Conservation (phyloP, 2,329 filamentous ascomycete genomes). For the Endothia cerciana region DNA sequence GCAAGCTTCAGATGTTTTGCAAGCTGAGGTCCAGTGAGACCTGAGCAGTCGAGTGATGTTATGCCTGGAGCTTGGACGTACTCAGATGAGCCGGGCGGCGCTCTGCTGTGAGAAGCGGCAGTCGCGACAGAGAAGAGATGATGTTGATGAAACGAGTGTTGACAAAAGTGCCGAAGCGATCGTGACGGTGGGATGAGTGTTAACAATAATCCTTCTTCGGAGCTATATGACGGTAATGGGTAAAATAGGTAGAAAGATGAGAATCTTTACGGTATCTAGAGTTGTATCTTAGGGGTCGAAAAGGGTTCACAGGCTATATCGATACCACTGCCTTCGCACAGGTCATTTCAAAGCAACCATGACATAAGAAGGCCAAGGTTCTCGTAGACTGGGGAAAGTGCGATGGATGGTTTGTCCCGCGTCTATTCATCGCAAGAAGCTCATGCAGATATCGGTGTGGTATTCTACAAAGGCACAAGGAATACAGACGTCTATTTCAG, state of each 20-base stretch:
- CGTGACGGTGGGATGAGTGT: background rate
- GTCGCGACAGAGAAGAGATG: background rate
- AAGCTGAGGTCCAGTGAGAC: background rate
- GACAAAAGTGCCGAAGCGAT: background rate
- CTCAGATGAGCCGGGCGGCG: background rate
- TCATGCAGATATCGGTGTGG: constrained; percentile 23
- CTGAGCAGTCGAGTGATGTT: background rate
- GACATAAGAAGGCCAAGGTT: background rate
- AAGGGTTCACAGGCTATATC: background rate
- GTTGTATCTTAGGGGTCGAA: background rate
- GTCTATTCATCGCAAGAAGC: constrained; percentile 15
- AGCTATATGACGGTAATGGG: background rate
- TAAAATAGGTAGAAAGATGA: background rate
- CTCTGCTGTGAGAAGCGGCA: background rate
- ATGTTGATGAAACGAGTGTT: background rate
- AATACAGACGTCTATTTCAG: constrained; percentile 68
- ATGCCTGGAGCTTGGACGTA: background rate
- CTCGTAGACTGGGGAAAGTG: constrained; percentile 1
- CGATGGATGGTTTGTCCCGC: constrained; percentile 10
- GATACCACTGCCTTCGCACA: background rate
- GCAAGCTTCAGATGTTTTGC: background rate
- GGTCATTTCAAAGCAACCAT: background rate
- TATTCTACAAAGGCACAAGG: constrained; percentile 43
- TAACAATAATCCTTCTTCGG: background rate
- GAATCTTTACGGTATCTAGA: background rate